A percentile compares a stretch with the other conserved stretches of the same genome.
Evolutionary conservation across 2,329 filamentous ascomycete genomes (phyloP).

Genomic region (Colletotrichum brevisporum): DNA sequence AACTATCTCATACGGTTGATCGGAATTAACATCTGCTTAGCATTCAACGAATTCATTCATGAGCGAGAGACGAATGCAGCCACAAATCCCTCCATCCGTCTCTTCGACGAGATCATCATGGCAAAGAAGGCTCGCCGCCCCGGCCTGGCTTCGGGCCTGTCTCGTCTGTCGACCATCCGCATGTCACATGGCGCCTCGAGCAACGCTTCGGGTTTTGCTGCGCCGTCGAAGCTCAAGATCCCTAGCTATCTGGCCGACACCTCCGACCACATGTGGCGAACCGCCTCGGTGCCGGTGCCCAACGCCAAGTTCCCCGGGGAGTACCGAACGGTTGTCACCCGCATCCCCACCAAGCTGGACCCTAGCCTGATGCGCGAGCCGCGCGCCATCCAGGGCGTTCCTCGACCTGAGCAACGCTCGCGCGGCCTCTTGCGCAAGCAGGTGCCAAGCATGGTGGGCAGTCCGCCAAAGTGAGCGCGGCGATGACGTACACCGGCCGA

Average conservation of each 20-base stretch:
- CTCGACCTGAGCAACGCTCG: constrained; percentile 69
- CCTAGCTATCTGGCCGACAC: constrained; percentile 79
- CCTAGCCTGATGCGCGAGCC: constrained; percentile 92
- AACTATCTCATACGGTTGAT: neutral
- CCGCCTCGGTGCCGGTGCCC: constrained; percentile 72
- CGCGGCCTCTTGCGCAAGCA: constrained; percentile 69
- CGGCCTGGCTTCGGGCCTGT: constrained; percentile 75
- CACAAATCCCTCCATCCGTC: constrained; percentile 75
- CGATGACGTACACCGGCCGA: constrained; percentile 21
- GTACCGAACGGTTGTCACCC: constrained; percentile 72
- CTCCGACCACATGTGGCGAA: constrained; percentile 85
- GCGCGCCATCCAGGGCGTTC: constrained; percentile 89
- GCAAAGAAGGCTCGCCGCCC: constrained; percentile 79
- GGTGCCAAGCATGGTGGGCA: constrained; percentile 64
- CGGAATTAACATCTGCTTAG: constrained; percentile 45
- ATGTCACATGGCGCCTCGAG: constrained; percentile 67
- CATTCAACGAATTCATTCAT: constrained; percentile 87
- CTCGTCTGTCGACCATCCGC: constrained; percentile 72
- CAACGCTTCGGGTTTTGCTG: constrained; percentile 53
- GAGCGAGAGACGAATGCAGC: constrained; percentile 78
- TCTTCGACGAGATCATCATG: constrained; percentile 88
- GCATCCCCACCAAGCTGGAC: constrained; percentile 87
- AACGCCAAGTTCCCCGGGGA: constrained; percentile 74
- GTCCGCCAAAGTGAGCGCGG: constrained; percentile 48
- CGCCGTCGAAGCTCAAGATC: constrained; percentile 56